Percentiles rank a stretch among this genome's conserved stretches.
Conservation (phyloP, 2,329 filamentous ascomycete genomes). For the Curvularia sp. region DNA sequence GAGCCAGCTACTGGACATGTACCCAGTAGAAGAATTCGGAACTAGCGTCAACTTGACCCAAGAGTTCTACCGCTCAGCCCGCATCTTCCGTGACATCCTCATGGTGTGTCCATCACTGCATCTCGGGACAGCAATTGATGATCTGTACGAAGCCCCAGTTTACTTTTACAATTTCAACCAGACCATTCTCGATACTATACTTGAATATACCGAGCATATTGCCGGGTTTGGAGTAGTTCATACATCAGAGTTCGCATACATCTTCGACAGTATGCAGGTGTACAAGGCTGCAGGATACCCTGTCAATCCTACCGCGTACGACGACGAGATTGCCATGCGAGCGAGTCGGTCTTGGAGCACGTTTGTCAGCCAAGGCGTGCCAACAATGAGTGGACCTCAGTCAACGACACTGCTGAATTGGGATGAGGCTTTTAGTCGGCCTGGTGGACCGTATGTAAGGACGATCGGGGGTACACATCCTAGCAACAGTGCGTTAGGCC, state of each 20-base stretch:
- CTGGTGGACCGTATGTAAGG: slow-evolving; percentile 32
- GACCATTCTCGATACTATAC: slow-evolving; percentile 58
- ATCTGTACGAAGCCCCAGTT: slow-evolving; percentile 49
- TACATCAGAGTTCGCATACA: slow-evolving; percentile 62
- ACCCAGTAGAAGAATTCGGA: slow-evolving; percentile 54
- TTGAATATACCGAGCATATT: slow-evolving; percentile 45
- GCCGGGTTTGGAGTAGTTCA: slow-evolving; percentile 59
- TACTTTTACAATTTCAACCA: slow-evolving; percentile 64
- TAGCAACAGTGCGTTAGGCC: slow-evolving; percentile 54
- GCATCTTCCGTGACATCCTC: slow-evolving; percentile 61
- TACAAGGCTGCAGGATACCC: slow-evolving; percentile 53
- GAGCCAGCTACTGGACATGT: slow-evolving; percentile 40
- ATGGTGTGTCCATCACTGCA: slow-evolving; percentile 60
- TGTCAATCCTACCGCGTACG: slow-evolving; percentile 46
- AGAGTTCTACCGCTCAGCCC: slow-evolving; percentile 60
- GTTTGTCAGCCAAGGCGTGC: slow-evolving; percentile 53
- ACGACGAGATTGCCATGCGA: slow-evolving; percentile 52
- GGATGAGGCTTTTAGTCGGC: slow-evolving; percentile 47
- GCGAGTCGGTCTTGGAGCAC: slow-evolving; percentile 59
- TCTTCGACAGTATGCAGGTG: slow-evolving; percentile 54
- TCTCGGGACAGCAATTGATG: slow-evolving; percentile 52
- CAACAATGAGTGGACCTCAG: slow-evolving; percentile 25
- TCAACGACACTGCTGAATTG: slow-evolving; percentile 42
- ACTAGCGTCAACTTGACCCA: slow-evolving; percentile 51
- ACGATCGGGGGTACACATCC: slow-evolving; percentile 55